phyloP scores from a whole-genome alignment of 495 filamentous ascomycete species.

The Lasiosphaeria ovina region DNA sequence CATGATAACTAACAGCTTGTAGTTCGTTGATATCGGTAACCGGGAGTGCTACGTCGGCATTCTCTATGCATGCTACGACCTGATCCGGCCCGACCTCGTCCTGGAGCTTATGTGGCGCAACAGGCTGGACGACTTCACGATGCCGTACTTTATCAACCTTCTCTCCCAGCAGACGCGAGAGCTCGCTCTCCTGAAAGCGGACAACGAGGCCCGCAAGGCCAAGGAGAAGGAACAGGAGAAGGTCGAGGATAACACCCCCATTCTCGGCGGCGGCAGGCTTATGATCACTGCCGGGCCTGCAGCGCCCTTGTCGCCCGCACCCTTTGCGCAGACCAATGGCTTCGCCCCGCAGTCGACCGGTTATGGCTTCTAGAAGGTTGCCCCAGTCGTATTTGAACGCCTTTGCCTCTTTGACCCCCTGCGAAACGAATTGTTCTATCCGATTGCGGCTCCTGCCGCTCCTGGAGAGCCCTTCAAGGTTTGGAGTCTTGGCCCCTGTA shows the following conservation, averaged over 20 bases:
- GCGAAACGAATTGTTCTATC: constrained; percentile 23
- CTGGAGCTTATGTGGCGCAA: constrained; percentile 98
- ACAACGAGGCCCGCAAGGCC: constrained; percentile 95
- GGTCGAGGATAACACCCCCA: constrained; percentile 89
- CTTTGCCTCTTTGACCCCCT: constrained; percentile 26
- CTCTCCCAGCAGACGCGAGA: constrained; percentile 85
- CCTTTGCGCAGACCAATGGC: constrained; percentile 73
- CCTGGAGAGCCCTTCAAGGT: constrained; percentile 14
- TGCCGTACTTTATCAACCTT: constrained; percentile 99
- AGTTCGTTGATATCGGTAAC: constrained; percentile 99
- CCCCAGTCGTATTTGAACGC: constrained; percentile 21
- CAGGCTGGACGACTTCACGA: constrained; percentile 93
- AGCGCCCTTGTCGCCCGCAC: constrained; percentile 55
- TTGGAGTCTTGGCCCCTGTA: constrained; percentile 9
- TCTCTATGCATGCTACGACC: constrained; percentile 98
- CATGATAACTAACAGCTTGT: constrained; percentile 32
- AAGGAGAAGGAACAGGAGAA: constrained; percentile 82
- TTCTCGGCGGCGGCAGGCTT: constrained; percentile 84
- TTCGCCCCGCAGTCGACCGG: constrained; percentile 79
- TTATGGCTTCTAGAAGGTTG: constrained; percentile 48
- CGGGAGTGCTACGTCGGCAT: constrained; percentile 99
- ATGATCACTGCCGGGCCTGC: constrained; percentile 96
- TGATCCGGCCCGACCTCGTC: constrained; percentile 86
- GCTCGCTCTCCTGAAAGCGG: constrained; percentile 81
- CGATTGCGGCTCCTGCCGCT: constrained; percentile 1